Conservation (phyloP, 2,329 filamentous ascomycete species). For the Paracoccidioides brasiliensis region DNA sequence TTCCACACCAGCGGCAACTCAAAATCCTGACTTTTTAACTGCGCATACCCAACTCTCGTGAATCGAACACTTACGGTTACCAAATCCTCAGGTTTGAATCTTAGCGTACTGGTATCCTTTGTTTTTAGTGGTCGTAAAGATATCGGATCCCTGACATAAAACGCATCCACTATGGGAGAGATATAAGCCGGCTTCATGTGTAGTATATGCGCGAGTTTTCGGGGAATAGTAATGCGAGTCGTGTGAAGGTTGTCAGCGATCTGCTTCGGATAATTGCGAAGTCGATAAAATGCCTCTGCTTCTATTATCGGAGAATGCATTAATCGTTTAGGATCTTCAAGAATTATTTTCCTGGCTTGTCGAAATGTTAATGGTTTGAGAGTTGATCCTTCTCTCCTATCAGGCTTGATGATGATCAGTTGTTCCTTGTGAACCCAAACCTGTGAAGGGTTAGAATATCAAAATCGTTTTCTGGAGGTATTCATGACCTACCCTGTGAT, state of each 20-base stretch:
- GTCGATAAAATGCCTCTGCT: conserved; percentile 77
- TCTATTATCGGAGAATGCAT: conserved; percentile 64
- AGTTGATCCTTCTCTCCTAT: conserved; percentile 35
- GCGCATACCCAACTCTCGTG: conserved; percentile 80
- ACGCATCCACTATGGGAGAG: conserved; percentile 73
- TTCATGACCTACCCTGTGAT: conserved; percentile 47
- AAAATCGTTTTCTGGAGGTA: not conserved
- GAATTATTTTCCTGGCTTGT: conserved; percentile 52
- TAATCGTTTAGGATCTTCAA: conserved; percentile 42
- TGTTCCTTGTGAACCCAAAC: conserved; percentile 77
- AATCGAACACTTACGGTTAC: conserved; percentile 69
- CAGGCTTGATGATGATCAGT: conserved; percentile 55
- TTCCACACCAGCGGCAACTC: conserved; percentile 46
- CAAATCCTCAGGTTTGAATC: conserved; percentile 65
- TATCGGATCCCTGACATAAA: conserved; percentile 79
- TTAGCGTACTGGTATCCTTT: conserved; percentile 39
- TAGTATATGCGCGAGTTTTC: conserved; percentile 68
- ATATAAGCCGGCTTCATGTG: conserved; percentile 63
- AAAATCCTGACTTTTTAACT: conserved; percentile 78
- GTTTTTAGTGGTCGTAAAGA: conserved; percentile 55
- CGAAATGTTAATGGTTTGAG: conserved; percentile 44
- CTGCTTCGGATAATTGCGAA: conserved; percentile 69
- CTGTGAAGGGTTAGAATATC: conserved; percentile 19
- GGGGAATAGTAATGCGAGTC: conserved; percentile 59
- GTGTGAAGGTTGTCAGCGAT: conserved; percentile 66